A percentile compares a stretch with the other conserved stretches of the same genome.
Evolutionary conservation across 1,284 basidiomycete genomes (phyloP).

Genomic region (Schizopora paradoxa): DNA sequence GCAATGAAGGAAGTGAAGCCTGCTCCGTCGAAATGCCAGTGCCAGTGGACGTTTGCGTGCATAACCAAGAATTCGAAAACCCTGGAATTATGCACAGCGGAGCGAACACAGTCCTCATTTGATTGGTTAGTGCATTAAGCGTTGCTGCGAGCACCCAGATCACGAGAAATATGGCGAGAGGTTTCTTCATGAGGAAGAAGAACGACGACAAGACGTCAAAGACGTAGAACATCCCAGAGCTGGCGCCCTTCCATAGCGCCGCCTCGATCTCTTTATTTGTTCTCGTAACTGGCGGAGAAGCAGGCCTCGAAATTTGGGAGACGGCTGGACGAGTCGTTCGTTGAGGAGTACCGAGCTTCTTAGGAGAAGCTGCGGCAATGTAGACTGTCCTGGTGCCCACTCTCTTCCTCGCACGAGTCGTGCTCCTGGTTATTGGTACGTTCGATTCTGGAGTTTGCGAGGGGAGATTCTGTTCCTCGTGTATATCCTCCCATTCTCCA

Average conservation of each 20-base stretch:
- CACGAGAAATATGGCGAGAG: constrained; percentile 50
- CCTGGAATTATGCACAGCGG: constrained; percentile 60
- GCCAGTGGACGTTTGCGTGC: constrained; percentile 25
- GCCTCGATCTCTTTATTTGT: constrained; percentile 14
- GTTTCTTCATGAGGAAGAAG: constrained; percentile 45
- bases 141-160: constrained; percentile 45
- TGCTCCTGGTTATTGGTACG: too few species aligned
- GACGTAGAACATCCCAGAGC: constrained; percentile 10
- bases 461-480: too few species aligned
- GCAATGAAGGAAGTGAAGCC: constrained; percentile 18
- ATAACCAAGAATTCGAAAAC: constrained; percentile 44
- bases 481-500: too few species aligned
- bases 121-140: constrained; percentile 33
- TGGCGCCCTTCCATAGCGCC: constrained; percentile 9
- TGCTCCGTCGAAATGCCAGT: constrained; percentile 12
- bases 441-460: too few species aligned
- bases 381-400: constrained; percentile 13
- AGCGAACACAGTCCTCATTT: constrained; percentile 40
- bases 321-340: neutral
- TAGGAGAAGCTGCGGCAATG: constrained; percentile 4
- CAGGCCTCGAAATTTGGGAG: too few species aligned
- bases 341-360: neutral
- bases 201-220: constrained; percentile 11
- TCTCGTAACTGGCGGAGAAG: constrained; percentile 1
- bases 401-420: too few species aligned